Conservation (phyloP, 208 protist genomes). For the Wallacemonas sp. region DNA sequence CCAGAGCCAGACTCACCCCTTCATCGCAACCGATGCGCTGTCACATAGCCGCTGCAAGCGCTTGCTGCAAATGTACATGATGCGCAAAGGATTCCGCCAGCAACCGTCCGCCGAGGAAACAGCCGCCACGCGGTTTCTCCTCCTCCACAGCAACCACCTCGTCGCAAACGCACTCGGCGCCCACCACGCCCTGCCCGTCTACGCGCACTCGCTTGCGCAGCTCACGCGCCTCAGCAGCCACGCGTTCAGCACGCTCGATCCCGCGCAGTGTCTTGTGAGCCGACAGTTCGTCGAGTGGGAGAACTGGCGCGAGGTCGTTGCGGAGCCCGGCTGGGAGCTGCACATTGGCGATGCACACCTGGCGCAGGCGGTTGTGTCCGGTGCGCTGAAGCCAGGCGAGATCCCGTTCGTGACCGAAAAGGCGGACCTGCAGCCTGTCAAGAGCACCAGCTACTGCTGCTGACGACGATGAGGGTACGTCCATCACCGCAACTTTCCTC, state of each 20-base stretch:
- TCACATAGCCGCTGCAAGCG: slow-evolving; percentile 3
- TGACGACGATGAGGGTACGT: not conserved
- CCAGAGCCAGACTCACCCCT: not conserved
- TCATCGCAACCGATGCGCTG: slow-evolving; percentile 4
- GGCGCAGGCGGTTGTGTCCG: slow-evolving; percentile 38
- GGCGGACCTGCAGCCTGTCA: not conserved
- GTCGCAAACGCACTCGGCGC: slow-evolving; percentile 25
- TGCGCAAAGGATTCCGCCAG: slow-evolving; percentile 25
- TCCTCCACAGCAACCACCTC: slow-evolving; percentile 77
- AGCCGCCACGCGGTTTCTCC: slow-evolving; percentile 19
- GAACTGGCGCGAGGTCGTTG: slow-evolving; percentile 65
- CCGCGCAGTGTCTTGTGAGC: slow-evolving; percentile 48
- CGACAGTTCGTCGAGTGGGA: slow-evolving; percentile 73
- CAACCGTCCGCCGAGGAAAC: slow-evolving; percentile 13
- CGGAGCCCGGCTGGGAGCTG: slow-evolving; percentile 71
- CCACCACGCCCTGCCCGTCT: slow-evolving; percentile 40
- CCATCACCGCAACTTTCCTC: no score
- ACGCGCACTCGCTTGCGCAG: slow-evolving; percentile 64
- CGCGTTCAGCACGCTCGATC: slow-evolving; percentile 41
- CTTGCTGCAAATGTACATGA: slow-evolving; percentile 27
- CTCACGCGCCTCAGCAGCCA: slow-evolving; percentile 34
- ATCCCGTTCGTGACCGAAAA: slow-evolving; percentile 10
- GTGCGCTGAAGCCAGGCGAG: slow-evolving; percentile 20
- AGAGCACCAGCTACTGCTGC: not conserved
- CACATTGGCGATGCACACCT: slow-evolving; percentile 41